A percentile compares a stretch with the other conserved stretches of the same genome.
phyloP scores from a whole-genome alignment of 73 alveolate genomes.

The Urostyla sp. region DNA sequence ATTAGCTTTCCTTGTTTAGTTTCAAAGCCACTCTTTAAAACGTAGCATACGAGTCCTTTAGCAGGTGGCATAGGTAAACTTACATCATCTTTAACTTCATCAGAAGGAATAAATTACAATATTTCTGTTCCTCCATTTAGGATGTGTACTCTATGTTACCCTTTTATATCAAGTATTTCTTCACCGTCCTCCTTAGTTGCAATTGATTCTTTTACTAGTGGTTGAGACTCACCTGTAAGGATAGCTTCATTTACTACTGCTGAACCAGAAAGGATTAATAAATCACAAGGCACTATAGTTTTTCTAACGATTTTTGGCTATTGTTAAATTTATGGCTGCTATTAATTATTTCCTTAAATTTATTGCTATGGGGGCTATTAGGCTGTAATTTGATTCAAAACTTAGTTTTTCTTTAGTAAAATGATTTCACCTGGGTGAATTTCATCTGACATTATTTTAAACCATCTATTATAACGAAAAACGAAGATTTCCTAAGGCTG shows the following conservation, averaged over 20 bases:
- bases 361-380: slow-evolving; percentile 45
- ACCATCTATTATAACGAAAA: slow-evolving; percentile 83
- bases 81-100: slow-evolving; percentile 60
- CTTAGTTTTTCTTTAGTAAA: slow-evolving; percentile 66
- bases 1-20: slow-evolving; percentile 97
- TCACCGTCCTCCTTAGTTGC: slow-evolving; percentile 68
- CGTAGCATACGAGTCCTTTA: slow-evolving; percentile 83
- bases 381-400: no score
- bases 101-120: slow-evolving; percentile 66
- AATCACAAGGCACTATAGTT: slow-evolving; percentile 87
- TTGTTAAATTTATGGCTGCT: no score
- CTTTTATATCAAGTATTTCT: slow-evolving; percentile 79
- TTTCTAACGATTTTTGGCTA: slow-evolving; percentile 44
- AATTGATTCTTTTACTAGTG: slow-evolving; percentile 89
- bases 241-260: slow-evolving; percentile 94
- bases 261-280: slow-evolving; percentile 86
- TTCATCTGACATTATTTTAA: slow-evolving; percentile 83
- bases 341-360: not conserved
- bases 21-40: slow-evolving; percentile 93
- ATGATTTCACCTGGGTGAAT: slow-evolving; percentile 95
- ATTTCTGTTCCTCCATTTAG: slow-evolving; percentile 94
- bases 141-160: slow-evolving; percentile 81
- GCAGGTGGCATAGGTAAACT: slow-evolving; percentile 76
- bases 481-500: slow-evolving; percentile 88
- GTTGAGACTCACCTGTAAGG: slow-evolving; percentile 96